Conservation (phyloP, 2,329 filamentous ascomycete genomes). For the Pseudocercospora macadamiae region DNA sequence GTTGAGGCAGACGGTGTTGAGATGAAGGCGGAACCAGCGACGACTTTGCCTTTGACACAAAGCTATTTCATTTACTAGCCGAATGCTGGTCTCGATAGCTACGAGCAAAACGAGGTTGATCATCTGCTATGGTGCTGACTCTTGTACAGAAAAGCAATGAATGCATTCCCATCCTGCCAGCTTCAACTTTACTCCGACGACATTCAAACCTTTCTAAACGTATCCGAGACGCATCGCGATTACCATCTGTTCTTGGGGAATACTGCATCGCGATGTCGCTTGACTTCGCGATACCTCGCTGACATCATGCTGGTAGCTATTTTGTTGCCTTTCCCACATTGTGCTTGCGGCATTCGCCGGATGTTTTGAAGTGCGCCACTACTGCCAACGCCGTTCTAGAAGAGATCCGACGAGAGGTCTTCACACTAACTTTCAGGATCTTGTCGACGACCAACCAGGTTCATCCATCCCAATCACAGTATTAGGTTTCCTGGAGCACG, state of each 20-base stretch:
- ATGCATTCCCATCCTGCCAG: too few species aligned
- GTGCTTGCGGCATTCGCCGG: not conserved
- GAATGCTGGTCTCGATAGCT: not conserved
- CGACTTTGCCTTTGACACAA: conserved; percentile 74
- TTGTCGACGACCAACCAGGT: not conserved
- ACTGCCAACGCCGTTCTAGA: not conserved
- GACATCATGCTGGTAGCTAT: not conserved
- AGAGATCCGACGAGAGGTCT: too few species aligned
- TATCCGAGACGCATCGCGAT: not conserved
- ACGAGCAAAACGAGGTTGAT: not conserved
- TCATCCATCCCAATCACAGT: not conserved
- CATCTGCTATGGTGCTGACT: not conserved
- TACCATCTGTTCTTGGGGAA: not conserved
- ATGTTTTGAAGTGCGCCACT: not conserved
- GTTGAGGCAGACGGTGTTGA: conserved; percentile 82
- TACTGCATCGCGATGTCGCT: not conserved
- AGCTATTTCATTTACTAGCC: conserved; percentile 66
- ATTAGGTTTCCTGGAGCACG: too few species aligned
- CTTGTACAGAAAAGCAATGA: not conserved
- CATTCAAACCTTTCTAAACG: too few species aligned
- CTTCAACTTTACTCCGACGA: too few species aligned
- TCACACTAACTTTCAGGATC: too few species aligned
- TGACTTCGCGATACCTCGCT: not conserved
- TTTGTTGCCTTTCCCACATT: too few species aligned
- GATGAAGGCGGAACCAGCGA: conserved; percentile 73